A percentile compares a stretch with the other conserved stretches of the same genome.
phyloP scores from a whole-genome alignment of 257 asterid genomes.

The Nicotiana paniculata region DNA sequence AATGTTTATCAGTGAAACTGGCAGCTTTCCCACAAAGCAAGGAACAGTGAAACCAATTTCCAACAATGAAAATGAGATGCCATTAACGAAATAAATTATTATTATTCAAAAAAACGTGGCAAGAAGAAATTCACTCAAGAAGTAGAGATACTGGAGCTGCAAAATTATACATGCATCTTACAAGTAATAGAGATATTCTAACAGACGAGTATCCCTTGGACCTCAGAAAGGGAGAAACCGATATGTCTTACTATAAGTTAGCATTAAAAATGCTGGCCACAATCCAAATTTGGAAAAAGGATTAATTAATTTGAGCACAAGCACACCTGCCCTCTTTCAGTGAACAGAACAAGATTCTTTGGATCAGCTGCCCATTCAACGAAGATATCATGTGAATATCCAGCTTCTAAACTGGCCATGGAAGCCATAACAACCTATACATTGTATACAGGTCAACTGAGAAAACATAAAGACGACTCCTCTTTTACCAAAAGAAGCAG shows the following conservation, averaged over 20 bases:
- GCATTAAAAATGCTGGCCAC: background rate
- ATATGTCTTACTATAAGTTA: background rate
- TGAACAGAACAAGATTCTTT: slow-evolving; percentile 91
- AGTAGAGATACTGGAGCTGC: no score
- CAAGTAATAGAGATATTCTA: background rate
- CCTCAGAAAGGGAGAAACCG: background rate
- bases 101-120: background rate
- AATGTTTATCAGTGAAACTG: background rate
- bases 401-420: slow-evolving; percentile 96
- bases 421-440: slow-evolving; percentile 86
- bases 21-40: background rate
- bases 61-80: background rate
- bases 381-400: slow-evolving; percentile 92
- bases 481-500: slow-evolving; percentile 8
- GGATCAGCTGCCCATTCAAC: slow-evolving; percentile 97
- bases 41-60: background rate
- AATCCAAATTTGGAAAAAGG: background rate
- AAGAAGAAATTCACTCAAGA: background rate
- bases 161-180: background rate
- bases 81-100: background rate
- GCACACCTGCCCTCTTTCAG: slow-evolving; percentile 97
- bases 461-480: slow-evolving; percentile 13
- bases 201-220: background rate
- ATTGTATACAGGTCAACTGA: slow-evolving; percentile 14
- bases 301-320: slow-evolving; percentile 11